Conservation (phyloP, 805 yeast species). For the Candida sanyiensis region DNA sequence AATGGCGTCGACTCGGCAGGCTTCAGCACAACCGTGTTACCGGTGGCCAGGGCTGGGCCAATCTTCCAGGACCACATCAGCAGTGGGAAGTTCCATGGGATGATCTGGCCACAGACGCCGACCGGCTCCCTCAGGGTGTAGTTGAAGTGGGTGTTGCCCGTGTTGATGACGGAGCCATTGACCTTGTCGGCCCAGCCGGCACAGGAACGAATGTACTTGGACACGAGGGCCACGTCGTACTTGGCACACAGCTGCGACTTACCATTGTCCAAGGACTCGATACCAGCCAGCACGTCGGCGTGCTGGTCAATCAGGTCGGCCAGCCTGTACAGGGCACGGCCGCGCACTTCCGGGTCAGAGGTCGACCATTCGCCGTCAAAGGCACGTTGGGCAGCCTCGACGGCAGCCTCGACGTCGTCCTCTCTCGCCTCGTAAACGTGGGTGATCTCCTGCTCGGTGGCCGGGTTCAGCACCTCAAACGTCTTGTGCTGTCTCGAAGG, state of each 20-base stretch:
- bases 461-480: conserved; percentile 58
- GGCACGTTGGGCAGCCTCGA: conserved; percentile 77
- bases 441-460: conserved; percentile 67
- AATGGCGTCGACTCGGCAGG: conserved; percentile 87
- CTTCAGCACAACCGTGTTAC: conserved; percentile 79
- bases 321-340: conserved; percentile 54
- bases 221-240: conserved; percentile 71
- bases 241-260: conserved; percentile 68
- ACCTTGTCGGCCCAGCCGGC: conserved; percentile 79
- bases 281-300: conserved; percentile 66
- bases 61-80: conserved; percentile 84
- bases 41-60: conserved; percentile 82
- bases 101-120: conserved; percentile 85
- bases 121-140: conserved; percentile 75
- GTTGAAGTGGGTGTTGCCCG: conserved; percentile 57
- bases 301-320: conserved; percentile 77
- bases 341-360: conserved; percentile 61
- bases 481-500: conserved; percentile 53
- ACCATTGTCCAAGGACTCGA: conserved; percentile 89
- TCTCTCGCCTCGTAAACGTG: conserved; percentile 68
- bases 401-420: conserved; percentile 79
- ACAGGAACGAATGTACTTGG: conserved; percentile 71
- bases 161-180: conserved; percentile 50
- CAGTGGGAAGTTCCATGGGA: conserved; percentile 92
- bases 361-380: conserved; percentile 68